Conservation (phyloP, 225 moss, liverwort and hornwort genomes). For the Pleurozium schreberi region DNA sequence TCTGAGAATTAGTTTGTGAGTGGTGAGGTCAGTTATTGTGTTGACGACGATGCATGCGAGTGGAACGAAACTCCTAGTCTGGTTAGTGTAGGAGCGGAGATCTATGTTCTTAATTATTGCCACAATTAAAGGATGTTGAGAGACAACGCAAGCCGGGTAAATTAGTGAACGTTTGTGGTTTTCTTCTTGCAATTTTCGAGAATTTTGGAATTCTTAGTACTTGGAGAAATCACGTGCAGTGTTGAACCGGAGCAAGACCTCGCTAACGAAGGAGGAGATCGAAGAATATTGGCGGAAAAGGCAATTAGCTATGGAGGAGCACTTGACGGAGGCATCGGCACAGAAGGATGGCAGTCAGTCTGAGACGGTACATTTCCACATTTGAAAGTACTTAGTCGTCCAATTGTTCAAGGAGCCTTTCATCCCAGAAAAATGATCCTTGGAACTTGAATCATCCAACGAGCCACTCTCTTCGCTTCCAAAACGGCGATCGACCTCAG, state of each 20-base stretch:
- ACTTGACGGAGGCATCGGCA: conserved; percentile 36
- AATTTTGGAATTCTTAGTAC: background rate
- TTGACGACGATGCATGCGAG: background rate
- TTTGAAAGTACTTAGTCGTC: background rate
- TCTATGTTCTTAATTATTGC: background rate
- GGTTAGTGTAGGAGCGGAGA: background rate
- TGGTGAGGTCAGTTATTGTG: background rate
- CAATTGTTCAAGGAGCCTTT: background rate
- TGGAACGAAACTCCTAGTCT: background rate
- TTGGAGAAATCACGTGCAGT: background rate
- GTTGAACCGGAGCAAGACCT: conserved; percentile 24
- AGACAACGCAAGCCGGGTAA: background rate
- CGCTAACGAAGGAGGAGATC: conserved; percentile 37
- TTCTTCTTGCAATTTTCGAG: background rate
- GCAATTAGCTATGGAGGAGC: conserved; percentile 31
- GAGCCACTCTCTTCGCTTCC: conserved; percentile 9
- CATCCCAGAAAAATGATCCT: background rate
- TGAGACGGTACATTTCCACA: conserved; percentile 1
- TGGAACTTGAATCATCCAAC: conserved; percentile 2
- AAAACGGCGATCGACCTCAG: background rate
- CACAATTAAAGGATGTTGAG: background rate
- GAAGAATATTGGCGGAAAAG: conserved; percentile 25
- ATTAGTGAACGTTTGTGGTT: background rate
- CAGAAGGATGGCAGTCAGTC: conserved; percentile 1
- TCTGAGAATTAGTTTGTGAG: background rate